Base-by-base conservation (phyloP, 2,329 filamentous ascomycete genomes). In the Alternaria hordeiaustralica region DNA sequence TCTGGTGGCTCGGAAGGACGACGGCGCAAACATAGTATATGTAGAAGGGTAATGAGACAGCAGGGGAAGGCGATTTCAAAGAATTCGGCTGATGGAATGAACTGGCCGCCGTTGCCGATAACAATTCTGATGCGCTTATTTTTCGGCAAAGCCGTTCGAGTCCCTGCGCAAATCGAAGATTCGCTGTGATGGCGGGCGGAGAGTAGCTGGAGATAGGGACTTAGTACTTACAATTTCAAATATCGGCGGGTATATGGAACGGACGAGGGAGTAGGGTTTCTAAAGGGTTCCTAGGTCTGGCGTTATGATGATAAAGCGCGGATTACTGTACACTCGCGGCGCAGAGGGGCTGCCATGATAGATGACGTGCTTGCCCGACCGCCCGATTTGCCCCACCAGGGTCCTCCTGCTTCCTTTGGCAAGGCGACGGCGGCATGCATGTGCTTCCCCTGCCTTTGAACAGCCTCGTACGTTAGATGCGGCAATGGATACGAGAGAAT, bases 21-120 rank as follows among this genome's bases (percentile, higher is more conserved):
- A 72, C 56, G 76, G 68, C 63, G 78, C 73, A 68, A 80, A 81
- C 80, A 82, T 82, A 71, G 66, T 76, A 77, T 80, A 76, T 71
- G 71, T 71, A 74, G 61, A 63, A 66, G 49, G 60, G 49, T 60
- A 66, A 61, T 65, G 61, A 71, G 67, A 72, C 64, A 71, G 58
- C 45, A 66, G 63, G 43, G 56, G 59, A 62, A 50, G 57, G 55
- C 60, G 77, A 79, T 78, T 79, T 75, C 73, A 77, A 78, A 79
- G 75, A 72, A 67, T 64, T 56, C 61, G 47, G 67, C 64, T 54
- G 67, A 77, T 78, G 69, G 78, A 79, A 76, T 70, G 72, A 54
- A 70, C 77, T 77, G 72, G 77, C 67, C 62, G 63, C 64, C 47
- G 56, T 67, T 64, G 67, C 63, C 66, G 76, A 77, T 78, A 71